phyloP scores from a whole-genome alignment of 306 rosid genomes.

The Fagus sylvatica region DNA sequence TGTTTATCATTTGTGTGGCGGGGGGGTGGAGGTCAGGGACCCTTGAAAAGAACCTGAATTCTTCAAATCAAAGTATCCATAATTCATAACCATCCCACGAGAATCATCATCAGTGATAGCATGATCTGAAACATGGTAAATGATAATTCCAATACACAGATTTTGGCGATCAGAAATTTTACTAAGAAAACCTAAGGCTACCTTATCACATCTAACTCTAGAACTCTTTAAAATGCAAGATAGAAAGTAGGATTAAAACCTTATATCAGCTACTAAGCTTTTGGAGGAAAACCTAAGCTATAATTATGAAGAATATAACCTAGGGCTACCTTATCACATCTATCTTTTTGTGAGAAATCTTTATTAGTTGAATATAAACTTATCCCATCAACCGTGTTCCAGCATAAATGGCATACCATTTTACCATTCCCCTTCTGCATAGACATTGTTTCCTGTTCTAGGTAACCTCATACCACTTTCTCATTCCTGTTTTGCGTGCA shows the following conservation, averaged over 20 bases:
- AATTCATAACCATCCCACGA: too few species aligned
- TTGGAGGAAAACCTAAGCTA: background rate
- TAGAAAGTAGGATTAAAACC: background rate
- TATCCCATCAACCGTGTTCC: background rate
- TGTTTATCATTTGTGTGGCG: too few species aligned
- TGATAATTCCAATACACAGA: too few species aligned
- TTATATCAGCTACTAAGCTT: background rate
- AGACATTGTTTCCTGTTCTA: too few species aligned
- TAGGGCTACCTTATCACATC: background rate
- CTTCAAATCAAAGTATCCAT: too few species aligned
- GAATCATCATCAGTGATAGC: background rate
- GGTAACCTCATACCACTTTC: too few species aligned
- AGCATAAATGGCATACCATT: background rate
- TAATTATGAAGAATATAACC: background rate
- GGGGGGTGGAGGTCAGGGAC: too few species aligned
- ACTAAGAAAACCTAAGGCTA: too few species aligned
- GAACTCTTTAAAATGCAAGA: background rate
- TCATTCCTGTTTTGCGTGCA: too few species aligned
- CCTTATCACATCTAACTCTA: too few species aligned
- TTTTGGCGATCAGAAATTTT: too few species aligned
- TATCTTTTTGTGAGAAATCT: background rate
- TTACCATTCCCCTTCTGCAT: background rate
- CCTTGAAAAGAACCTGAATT: too few species aligned
- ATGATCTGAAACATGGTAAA: background rate
- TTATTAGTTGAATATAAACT: background rate